A percentile compares a stretch with the other conserved stretches of the same genome.
These are phyloP conservation scores for Glonium stellatum DNA, from an alignment of 495 filamentous ascomycete species.

Conservation along the genomic window DNA sequence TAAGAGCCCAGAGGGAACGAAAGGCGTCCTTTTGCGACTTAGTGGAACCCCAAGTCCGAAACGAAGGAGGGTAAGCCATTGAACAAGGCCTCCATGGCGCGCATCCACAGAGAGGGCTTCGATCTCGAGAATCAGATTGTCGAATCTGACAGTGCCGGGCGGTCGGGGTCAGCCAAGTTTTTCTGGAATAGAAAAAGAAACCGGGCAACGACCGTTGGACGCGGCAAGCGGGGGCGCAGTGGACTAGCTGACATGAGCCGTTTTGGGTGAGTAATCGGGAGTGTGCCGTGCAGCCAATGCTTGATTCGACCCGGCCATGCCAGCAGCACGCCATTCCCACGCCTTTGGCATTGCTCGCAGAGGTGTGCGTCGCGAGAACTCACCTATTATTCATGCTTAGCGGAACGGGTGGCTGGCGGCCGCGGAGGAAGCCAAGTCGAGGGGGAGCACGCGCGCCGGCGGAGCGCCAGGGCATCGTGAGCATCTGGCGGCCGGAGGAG, in stretches of 20 bases:
- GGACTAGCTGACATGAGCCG: constrained; percentile 3
- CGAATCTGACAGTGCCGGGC: constrained; percentile 14
- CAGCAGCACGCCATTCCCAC: too few relatives aligned
- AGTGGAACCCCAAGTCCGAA: background rate
- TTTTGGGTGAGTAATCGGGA: background rate
- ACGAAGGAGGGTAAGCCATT: background rate
- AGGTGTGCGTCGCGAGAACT: too few relatives aligned
- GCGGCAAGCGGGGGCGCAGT: constrained; percentile 12
- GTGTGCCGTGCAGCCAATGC: background rate
- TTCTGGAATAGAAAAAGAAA: constrained; percentile 13
- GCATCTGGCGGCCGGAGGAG: too few relatives aligned
- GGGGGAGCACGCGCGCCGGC: too few relatives aligned
- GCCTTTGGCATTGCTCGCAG: too few relatives aligned
- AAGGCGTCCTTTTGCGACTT: background rate
- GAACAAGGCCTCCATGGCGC: background rate
- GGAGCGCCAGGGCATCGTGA: too few relatives aligned
- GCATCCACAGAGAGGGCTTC: constrained; percentile 1
- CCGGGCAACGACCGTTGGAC: background rate
- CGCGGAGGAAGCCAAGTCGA: background rate
- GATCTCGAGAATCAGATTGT: constrained; percentile 6
- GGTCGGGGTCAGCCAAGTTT: constrained; percentile 14
- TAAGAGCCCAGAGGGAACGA: background rate
- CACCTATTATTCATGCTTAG: background rate
- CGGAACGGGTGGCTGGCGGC: background rate
- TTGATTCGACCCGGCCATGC: background rate